Base-by-base conservation (phyloP, 2,329 filamentous ascomycete species). In the Chrysoporthe deuterocubensis region DNA sequence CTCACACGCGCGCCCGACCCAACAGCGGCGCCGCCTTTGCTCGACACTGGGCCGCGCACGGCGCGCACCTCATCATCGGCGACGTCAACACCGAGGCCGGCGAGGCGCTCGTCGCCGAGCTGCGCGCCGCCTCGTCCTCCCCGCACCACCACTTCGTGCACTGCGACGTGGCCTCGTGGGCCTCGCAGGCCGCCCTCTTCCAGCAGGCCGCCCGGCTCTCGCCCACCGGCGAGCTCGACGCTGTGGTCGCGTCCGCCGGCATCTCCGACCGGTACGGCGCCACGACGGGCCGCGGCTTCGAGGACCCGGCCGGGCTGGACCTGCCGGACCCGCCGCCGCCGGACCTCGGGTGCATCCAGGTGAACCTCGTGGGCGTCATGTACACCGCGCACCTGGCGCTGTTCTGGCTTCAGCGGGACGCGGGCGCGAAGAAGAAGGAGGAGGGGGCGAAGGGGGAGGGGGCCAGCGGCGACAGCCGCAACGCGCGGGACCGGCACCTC, bases 191-290 rank as follows among this genome's bases (percentile, higher is more conserved):
- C 58, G 78, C 82, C 40, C 81, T 92, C 65, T 92, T 92, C 81
- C 85, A 86, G 57, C 77, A 83, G 64, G 88, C 88, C 3, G 79
- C 82, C 48, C 78, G 80, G 64, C 78, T 86, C 65, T 89, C 86
- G 69, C 82, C 83, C 0, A 81, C 84, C 62, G 82, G 83, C 18
- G 83, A 83, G 14, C 84, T 91, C 70, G 88, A 91, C 76, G 80
- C 83, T 26, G 88, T 91, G 4, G 87, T 91, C 58, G 88, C 89
- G 69, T 91, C 90, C 74, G 90, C 90, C 0, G 90, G 90, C 59
- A 85, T 91, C 71, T 80, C 82, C 54, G 82, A 83, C 48, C 74
- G 75, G 43, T 62, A 76, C 43, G 68, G 72, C n/a, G 66, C 66
- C 57, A 71, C 74, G 26, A 72, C 75, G 1, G 73, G 75, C 40